Evolutionary conservation across 257 asterid species (phyloP).

Genomic region (Hygrophila difformis): DNA sequence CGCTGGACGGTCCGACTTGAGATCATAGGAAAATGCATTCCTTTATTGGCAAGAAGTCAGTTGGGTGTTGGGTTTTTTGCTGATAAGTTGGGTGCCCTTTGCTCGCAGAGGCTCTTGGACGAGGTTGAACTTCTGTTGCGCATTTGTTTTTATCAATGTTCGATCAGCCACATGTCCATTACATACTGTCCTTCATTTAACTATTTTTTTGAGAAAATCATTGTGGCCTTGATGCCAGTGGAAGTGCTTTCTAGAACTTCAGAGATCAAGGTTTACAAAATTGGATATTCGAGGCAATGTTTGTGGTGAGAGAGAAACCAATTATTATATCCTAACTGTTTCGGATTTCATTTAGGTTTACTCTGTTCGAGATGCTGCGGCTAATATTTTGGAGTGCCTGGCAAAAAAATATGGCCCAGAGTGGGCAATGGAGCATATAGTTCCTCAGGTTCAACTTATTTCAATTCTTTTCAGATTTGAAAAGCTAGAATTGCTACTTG

Average conservation of each 20-base stretch:
- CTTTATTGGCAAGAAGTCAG: slow-evolving; percentile 75
- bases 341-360: slow-evolving; percentile 9
- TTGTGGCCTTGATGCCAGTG: slow-evolving; percentile 2
- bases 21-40: slow-evolving; percentile 74
- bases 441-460: slow-evolving; percentile 89
- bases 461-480: too few relatives aligned
- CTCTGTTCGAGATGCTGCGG: slow-evolving; percentile 35
- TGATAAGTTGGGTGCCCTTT: slow-evolving; percentile 79
- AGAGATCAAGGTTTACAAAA: too few relatives aligned
- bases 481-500: too few relatives aligned
- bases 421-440: slow-evolving; percentile 91
- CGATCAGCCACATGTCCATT: too few relatives aligned
- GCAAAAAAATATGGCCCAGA: slow-evolving; percentile 90
- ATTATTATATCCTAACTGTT: not conserved
- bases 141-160: too few relatives aligned
- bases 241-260: too few relatives aligned
- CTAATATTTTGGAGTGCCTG: slow-evolving; percentile 58
- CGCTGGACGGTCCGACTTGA: slow-evolving; percentile 89
- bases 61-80: slow-evolving; percentile 76
- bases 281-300: too few relatives aligned
- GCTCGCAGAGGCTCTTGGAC: slow-evolving; percentile 86
- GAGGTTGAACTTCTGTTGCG: too few relatives aligned
- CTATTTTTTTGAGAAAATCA: not conserved
- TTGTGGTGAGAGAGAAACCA: slow-evolving; percentile 6
- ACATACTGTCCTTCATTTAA: too few relatives aligned